Evolutionary conservation across 1,284 basidiomycete genomes (phyloP).

Genomic region (Apiotrichum gracile): DNA sequence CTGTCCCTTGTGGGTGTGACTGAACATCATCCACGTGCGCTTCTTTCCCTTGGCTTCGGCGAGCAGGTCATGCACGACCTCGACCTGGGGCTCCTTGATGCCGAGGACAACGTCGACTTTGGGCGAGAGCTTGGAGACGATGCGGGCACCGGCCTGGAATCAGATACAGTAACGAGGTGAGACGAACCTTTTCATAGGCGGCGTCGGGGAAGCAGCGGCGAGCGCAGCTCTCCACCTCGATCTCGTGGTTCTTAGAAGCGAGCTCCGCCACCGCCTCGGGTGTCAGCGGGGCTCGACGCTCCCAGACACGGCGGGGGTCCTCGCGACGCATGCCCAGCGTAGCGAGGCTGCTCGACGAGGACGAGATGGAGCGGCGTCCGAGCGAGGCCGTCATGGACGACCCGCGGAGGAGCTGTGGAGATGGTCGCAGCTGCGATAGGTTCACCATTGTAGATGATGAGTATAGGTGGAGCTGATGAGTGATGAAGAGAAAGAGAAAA

Average conservation of each 20-base stretch:
- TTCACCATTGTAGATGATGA: background rate
- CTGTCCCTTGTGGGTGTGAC: constrained; percentile 70
- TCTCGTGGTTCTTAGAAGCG: background rate
- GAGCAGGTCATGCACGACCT: constrained; percentile 50
- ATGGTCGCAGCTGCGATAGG: background rate
- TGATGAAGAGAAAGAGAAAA: background rate
- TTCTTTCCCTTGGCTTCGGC: constrained; percentile 21
- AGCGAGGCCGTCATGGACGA: background rate
- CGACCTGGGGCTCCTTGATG: constrained; percentile 76
- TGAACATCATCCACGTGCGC: constrained; percentile 64
- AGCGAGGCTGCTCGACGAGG: constrained; percentile 12
- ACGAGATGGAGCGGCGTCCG: background rate
- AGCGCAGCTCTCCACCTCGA: constrained; percentile 54
- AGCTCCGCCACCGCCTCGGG: constrained; percentile 64
- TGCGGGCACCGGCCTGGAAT: constrained; percentile 64
- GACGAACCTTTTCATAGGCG: constrained; percentile 51
- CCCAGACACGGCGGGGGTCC: constrained; percentile 74
- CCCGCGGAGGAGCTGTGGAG: background rate
- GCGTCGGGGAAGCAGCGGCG: constrained; percentile 63
- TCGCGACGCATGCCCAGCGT: constrained; percentile 68
- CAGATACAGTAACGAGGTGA: background rate
- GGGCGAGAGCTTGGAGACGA: constrained; percentile 55
- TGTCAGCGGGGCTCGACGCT: constrained; percentile 74
- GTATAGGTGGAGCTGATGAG: background rate
- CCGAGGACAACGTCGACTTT: constrained; percentile 71